These are phyloP conservation scores for Nothomitra cinnamomea DNA, from an alignment of 2,329 filamentous ascomycete species.

Conservation along the genomic window DNA sequence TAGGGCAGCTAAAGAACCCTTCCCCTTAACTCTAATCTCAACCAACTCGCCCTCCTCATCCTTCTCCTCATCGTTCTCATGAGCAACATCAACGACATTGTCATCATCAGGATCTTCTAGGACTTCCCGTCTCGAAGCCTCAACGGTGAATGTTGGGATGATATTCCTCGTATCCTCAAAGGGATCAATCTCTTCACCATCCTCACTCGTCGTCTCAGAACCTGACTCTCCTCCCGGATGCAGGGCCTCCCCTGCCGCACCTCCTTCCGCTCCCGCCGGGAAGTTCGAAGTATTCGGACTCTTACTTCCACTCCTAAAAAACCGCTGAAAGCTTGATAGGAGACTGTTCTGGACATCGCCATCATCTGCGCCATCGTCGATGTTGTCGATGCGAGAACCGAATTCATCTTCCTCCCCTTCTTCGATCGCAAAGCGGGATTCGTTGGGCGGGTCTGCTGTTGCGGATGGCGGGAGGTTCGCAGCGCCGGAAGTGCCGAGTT, in stretches of 20 bases:
- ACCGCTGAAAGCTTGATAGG: slow-evolving; percentile 2
- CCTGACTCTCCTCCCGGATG: no score
- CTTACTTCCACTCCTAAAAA: not conserved
- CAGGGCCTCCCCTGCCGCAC: no score
- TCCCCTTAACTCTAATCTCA: not conserved
- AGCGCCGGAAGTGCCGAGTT: not conserved
- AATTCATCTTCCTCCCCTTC: not conserved
- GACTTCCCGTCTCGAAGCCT: not conserved
- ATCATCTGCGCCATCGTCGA: not conserved
- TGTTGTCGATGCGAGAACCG: not conserved
- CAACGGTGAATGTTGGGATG: not conserved
- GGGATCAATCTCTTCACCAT: not conserved
- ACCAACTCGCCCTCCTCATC: slow-evolving; percentile 5
- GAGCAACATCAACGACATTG: not conserved
- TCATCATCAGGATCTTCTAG: slow-evolving; percentile 5
- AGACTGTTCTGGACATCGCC: not conserved
- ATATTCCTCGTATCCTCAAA: not conserved
- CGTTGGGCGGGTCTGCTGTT: no score
- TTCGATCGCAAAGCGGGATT: not conserved
- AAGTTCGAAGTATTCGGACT: not conserved
- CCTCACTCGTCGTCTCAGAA: not conserved
- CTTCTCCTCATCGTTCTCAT: slow-evolving; percentile 1
- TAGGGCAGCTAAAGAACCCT: not conserved
- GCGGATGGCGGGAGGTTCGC: no score
- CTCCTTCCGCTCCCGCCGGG: not conserved